A percentile compares a stretch with the other conserved stretches of the same genome.
These are phyloP conservation scores for Mrakia frigida DNA, from an alignment of 768 basidiomycete species.

Conservation along the genomic window DNA sequence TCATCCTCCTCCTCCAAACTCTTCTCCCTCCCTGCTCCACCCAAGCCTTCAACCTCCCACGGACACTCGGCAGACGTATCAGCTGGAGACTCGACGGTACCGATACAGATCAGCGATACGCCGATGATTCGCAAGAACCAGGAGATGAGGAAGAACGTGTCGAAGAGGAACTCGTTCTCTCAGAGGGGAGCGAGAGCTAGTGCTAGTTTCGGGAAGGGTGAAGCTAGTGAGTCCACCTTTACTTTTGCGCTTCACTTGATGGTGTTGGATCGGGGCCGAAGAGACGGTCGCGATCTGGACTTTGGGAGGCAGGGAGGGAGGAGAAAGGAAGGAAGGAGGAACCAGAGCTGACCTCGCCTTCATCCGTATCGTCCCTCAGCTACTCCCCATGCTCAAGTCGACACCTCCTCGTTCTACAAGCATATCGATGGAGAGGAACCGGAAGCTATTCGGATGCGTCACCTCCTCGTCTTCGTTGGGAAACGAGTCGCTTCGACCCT, in stretches of 20 bases:
- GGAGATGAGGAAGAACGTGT: constrained; percentile 27
- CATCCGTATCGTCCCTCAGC: constrained; percentile 4
- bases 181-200: constrained; percentile 26
- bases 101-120: constrained; percentile 31
- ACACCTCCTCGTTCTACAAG: constrained; percentile 24
- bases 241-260: not conserved
- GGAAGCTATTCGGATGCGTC: constrained; percentile 32
- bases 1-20: constrained; percentile 12
- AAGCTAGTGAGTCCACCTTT: constrained; percentile 19
- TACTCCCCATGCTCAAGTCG: constrained; percentile 26
- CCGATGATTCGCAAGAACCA: constrained; percentile 33
- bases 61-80: constrained; percentile 5
- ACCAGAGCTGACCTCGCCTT: not conserved
- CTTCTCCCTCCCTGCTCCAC: constrained; percentile 10
- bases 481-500: constrained; percentile 16
- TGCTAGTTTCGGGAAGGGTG: constrained; percentile 31
- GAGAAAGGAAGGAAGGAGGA: not conserved
- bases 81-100: constrained; percentile 23
- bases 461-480: constrained; percentile 33
- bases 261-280: not conserved
- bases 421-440: constrained; percentile 31
- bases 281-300: not conserved
- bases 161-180: constrained; percentile 27
- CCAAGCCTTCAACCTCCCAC: constrained; percentile 1
- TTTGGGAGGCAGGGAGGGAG: not conserved